Base-by-base conservation (phyloP, 2,329 filamentous ascomycete genomes). In the Fusarium buharicum region DNA sequence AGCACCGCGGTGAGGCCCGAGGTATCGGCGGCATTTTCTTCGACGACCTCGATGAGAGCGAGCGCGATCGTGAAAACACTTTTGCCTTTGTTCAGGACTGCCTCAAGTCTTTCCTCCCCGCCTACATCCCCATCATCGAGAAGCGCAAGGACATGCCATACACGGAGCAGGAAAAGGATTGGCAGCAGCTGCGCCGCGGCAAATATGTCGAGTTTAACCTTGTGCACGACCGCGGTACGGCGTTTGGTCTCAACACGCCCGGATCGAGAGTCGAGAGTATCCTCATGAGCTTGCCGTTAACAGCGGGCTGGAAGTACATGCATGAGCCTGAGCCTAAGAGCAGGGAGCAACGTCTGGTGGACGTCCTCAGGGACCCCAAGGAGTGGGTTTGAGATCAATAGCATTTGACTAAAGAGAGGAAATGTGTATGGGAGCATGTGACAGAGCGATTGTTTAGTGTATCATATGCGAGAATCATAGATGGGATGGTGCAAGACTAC, bases 131-230 rank as follows among this genome's bases (percentile, higher is more conserved):
- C 24, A 97, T 99, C 66, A 83, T 99, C 56, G 85, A 93, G 73
- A 89, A 84, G 75, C 83, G 95, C 67, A 98, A 96, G 81, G 90
- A 97, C 70, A 93, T 97, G 92, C 88, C 91, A 0, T 99, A 87
- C 71, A 93, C 87, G 0, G 89, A 90, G 43, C 83, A 88, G 67
- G 91, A 97, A 79, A 97, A 97, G 81, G 87, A 91, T 66, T 99
- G 95, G 95, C 95, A 99, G 80, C 95, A 98, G 80, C 83, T 99
- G 62, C 86, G 95, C 45, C 83, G 95, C 65, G 95, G 95, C n/a
- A 85, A 93, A 71, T 99, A 99, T 75, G 95, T 99, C 62, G 95
- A 99, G 78, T 99, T 99, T 78, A 99, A 99, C 78, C 84, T 99
- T 33, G 92, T 99, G 52, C 93, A 99, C 78, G 95, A 99, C 79